Evolutionary conservation across 306 rosid species (phyloP).

Genomic region (Spatholobus suberectus): DNA sequence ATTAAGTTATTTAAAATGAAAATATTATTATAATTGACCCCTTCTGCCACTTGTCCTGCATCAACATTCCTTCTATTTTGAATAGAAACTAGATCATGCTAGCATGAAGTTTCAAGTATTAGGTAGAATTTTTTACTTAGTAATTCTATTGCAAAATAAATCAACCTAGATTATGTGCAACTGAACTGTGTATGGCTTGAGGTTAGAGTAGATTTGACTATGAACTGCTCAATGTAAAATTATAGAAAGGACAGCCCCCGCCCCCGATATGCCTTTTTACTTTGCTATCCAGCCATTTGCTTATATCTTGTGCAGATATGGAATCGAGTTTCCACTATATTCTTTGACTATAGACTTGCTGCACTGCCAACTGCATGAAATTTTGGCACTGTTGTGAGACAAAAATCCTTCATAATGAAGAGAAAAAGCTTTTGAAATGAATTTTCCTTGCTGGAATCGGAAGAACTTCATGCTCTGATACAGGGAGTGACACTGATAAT

Average conservation of each 20-base stretch:
- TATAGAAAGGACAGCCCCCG: background rate
- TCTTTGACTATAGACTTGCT: background rate
- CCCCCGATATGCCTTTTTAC: background rate
- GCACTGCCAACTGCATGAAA: background rate
- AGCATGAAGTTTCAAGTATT: background rate
- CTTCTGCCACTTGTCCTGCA: background rate
- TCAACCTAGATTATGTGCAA: conserved; percentile 15
- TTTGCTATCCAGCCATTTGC: background rate
- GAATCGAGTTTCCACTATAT: background rate
- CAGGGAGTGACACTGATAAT: background rate
- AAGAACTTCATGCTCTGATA: background rate
- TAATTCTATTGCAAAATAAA: background rate
- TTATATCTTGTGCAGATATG: background rate
- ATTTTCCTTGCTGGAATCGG: background rate
- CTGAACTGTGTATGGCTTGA: background rate
- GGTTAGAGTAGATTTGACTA: background rate
- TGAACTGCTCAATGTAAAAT: background rate
- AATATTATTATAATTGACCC: background rate
- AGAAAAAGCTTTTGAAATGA: background rate
- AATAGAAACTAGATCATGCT: background rate
- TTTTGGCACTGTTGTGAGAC: background rate
- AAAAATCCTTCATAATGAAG: background rate
- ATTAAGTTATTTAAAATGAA: background rate
- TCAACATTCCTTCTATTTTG: conserved; percentile 10
- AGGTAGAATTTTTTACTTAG: background rate